Evolutionary conservation across 2,329 filamentous ascomycete species (phyloP).

Genomic region (Penicillium sclerotiorum): DNA sequence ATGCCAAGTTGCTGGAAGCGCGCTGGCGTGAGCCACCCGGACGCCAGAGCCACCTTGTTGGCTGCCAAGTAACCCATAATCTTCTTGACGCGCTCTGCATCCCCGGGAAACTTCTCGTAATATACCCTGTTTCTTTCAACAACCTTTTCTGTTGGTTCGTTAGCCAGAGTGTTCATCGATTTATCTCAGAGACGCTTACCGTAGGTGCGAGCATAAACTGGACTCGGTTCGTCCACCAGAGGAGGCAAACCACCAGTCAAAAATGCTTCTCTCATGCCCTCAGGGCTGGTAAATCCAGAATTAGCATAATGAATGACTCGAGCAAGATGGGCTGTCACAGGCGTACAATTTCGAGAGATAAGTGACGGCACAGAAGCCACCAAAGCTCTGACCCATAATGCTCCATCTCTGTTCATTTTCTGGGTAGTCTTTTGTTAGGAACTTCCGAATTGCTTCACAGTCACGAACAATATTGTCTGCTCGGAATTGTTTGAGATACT

Average conservation of each 20-base stretch:
- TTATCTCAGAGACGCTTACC: constrained; percentile 33
- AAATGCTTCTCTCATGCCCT: constrained; percentile 80
- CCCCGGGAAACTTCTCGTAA: constrained; percentile 83
- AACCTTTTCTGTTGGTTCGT: constrained; percentile 56
- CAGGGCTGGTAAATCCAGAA: constrained; percentile 51
- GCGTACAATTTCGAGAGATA: constrained; percentile 74
- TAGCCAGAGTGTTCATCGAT: no score
- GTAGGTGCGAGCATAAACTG: constrained; percentile 75
- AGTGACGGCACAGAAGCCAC: constrained; percentile 80
- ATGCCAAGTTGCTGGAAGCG: constrained; percentile 79
- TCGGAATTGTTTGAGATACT: constrained; percentile 81
- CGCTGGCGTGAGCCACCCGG: constrained; percentile 69
- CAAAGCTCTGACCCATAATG: constrained; percentile 87
- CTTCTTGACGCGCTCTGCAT: constrained; percentile 67
- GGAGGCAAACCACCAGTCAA: constrained; percentile 82
- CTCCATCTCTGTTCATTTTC: constrained; percentile 76
- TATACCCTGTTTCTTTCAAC: constrained; percentile 74
- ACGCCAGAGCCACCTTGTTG: constrained; percentile 67
- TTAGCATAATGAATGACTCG: background rate
- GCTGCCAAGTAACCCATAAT: constrained; percentile 67
- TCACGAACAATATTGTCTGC: constrained; percentile 90
- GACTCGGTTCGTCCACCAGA: constrained; percentile 68
- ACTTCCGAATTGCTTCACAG: constrained; percentile 79
- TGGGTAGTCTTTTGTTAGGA: constrained; percentile 70
- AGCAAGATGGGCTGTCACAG: background rate